Conservation (phyloP, 163 green algal genomes). For the Scenedesmus sp. region DNA sequence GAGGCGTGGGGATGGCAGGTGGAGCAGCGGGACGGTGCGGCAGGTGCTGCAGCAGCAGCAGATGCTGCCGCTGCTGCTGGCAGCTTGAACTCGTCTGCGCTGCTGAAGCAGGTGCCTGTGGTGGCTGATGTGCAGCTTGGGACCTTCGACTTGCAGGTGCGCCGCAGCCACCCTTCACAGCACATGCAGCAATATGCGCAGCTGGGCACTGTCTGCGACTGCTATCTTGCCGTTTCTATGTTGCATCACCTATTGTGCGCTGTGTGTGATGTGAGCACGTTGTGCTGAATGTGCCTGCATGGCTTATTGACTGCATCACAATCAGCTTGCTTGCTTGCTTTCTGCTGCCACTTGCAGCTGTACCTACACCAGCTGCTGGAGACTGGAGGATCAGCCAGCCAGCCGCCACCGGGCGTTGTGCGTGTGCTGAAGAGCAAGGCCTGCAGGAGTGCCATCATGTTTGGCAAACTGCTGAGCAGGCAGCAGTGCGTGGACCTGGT, state of each 20-base stretch:
- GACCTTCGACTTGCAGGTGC: slow-evolving; percentile 73
- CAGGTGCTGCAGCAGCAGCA: slow-evolving; percentile 1
- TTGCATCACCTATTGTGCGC: too few species aligned
- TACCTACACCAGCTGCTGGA: slow-evolving; percentile 82
- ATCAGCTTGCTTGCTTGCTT: neutral
- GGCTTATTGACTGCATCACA: neutral
- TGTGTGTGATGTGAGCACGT: too few species aligned
- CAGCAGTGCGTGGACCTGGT: slow-evolving; percentile 67
- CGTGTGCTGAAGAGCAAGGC: slow-evolving; percentile 81
- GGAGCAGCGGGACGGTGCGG: neutral
- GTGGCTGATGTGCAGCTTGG: slow-evolving; percentile 68
- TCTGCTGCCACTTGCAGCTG: slow-evolving; percentile 53
- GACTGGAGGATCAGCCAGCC: slow-evolving; percentile 30
- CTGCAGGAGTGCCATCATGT: slow-evolving; percentile 91
- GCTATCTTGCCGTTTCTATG: too few species aligned
- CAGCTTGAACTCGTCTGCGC: neutral
- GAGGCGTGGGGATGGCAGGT: slow-evolving; percentile 58
- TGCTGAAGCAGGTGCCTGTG: slow-evolving; percentile 67
- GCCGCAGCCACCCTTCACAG: neutral
- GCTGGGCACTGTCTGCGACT: too few species aligned
- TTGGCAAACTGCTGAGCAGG: slow-evolving; percentile 78
- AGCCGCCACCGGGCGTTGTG: slow-evolving; percentile 64
- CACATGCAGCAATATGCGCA: too few species aligned
- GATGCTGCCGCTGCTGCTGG: neutral
- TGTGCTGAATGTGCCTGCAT: neutral